Evolutionary conservation across 148 eudicot genomes (phyloP).

Genomic region (Chenopodium formosanum): DNA sequence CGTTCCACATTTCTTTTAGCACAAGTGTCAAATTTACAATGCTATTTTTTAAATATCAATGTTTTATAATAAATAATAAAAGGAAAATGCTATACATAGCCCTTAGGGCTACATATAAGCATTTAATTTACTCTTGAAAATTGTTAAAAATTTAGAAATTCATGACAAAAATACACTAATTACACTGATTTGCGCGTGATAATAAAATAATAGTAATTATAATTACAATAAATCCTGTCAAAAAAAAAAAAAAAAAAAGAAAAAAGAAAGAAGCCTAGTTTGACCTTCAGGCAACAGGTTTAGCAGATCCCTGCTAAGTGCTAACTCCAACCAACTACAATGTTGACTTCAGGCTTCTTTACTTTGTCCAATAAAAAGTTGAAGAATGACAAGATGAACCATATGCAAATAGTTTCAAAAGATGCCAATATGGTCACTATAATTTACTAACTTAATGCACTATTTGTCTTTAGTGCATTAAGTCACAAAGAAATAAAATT

Average conservation of each 20-base stretch:
- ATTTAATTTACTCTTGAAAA: too few species aligned
- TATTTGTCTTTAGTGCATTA: too few species aligned
- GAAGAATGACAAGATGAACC: background rate
- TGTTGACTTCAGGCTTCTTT: background rate
- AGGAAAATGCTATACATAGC: too few species aligned
- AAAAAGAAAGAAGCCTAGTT: background rate
- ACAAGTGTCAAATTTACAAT: too few species aligned
- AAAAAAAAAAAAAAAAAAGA: too few species aligned
- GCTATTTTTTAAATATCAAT: background rate
- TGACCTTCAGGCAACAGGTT: background rate
- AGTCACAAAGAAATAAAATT: too few species aligned
- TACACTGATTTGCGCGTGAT: too few species aligned
- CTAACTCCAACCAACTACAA: constrained; percentile 3
- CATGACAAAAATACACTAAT: too few species aligned
- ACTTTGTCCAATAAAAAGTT: background rate
- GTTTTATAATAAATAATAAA: background rate
- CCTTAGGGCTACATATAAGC: too few species aligned
- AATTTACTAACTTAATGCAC: too few species aligned
- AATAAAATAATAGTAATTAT: background rate
- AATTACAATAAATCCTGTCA: background rate
- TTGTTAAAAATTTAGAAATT: too few species aligned
- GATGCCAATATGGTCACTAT: background rate
- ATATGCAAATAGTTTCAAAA: background rate
- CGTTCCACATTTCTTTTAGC: too few species aligned
- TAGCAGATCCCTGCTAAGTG: background rate